Base-by-base conservation (phyloP, 2,329 filamentous ascomycete genomes). In the Cadophora luteo-olivacea region DNA sequence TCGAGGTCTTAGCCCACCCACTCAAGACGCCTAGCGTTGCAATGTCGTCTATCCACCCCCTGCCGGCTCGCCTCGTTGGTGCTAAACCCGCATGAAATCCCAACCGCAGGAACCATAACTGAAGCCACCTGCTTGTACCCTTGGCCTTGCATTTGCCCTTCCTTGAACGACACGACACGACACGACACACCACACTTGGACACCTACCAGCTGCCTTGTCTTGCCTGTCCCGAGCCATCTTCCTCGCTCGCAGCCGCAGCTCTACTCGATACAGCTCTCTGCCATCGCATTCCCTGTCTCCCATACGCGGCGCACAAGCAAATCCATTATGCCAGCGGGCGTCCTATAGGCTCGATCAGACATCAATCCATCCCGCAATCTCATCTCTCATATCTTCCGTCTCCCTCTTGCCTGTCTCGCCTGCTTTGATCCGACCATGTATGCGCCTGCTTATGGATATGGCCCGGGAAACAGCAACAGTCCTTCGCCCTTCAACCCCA, bases 391-490 rank as follows among this genome's bases (percentile, higher is more conserved):
- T 60, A 60, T 60, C 33, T 45, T 38, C 57, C 57, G 57, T 45
- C 57, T 58, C 25, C 52, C 32, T 55, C 24, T 25, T 55, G 25
- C 14, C 52, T 55, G 24, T 8, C 29, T 6, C 29, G 52, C 57
- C 57, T 60, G 57, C 33, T 24, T 29, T 32, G 22, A 52, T 33
- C 25, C 19, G 61, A 64, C 61, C 68, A 76, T 76, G 73, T 75
- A 76, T 68, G 72, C 72, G 63, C 72, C 73, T 52, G 67, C 68
- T 33, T 75, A 74, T 69, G 71, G 71, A 62, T 73, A 70, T 67
- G 69, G 68, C 63, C 68, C 68, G 60, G 70, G 62, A 52, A 71
- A 68, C 41, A 61, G 29, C 55, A 67, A 64, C 51, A 65, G 51
- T 65, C 68, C 70, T 49, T 64, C 64, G 48, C 67, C 71, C 45